Percentiles rank a stretch among this genome's conserved stretches.
These are phyloP conservation scores for Epichloe uncinata DNA, from an alignment of 2,329 filamentous ascomycete genomes.

Conservation along the genomic window DNA sequence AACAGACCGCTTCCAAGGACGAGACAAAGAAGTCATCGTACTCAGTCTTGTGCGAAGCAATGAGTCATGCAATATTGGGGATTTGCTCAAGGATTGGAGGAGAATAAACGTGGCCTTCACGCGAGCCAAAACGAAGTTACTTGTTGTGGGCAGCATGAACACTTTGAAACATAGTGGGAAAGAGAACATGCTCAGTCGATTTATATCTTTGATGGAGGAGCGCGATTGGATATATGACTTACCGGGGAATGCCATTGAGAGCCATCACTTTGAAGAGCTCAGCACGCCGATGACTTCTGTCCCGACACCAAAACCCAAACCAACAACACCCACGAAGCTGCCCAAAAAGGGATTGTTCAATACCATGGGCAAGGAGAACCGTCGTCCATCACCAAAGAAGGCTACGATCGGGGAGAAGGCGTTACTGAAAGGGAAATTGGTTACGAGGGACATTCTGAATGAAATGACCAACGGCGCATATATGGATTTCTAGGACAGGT, in stretches of 20 bases:
- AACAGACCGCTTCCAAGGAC: conserved; percentile 89
- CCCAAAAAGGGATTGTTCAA: conserved; percentile 9
- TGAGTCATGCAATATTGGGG: conserved; percentile 68
- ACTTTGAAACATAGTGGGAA: conserved; percentile 63
- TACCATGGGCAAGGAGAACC: conserved; percentile 30
- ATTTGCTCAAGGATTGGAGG: conserved; percentile 81
- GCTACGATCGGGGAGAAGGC: conserved; percentile 46
- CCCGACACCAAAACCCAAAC: conserved; percentile 5
- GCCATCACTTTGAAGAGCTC: conserved; percentile 53
- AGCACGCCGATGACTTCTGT: conserved; percentile 28
- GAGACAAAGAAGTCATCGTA: conserved; percentile 88
- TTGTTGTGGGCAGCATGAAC: conserved; percentile 70
- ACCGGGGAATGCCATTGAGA: conserved; percentile 46
- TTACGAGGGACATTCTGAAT: conserved; percentile 68
- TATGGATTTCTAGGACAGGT: conserved; percentile 4
- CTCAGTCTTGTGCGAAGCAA: conserved; percentile 83
- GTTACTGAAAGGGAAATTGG: conserved; percentile 51
- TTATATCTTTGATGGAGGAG: conserved; percentile 65
- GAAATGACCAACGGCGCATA: conserved; percentile 42
- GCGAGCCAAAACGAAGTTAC: conserved; percentile 77
- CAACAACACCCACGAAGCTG: conserved; percentile 17
- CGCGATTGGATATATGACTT: conserved; percentile 72
- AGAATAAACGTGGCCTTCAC: conserved; percentile 95
- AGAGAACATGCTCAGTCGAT: conserved; percentile 63
- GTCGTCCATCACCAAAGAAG: conserved; percentile 35